Evolutionary conservation across 352 stramenopile genomes (phyloP).

Genomic region (Pythium diclinum): DNA sequence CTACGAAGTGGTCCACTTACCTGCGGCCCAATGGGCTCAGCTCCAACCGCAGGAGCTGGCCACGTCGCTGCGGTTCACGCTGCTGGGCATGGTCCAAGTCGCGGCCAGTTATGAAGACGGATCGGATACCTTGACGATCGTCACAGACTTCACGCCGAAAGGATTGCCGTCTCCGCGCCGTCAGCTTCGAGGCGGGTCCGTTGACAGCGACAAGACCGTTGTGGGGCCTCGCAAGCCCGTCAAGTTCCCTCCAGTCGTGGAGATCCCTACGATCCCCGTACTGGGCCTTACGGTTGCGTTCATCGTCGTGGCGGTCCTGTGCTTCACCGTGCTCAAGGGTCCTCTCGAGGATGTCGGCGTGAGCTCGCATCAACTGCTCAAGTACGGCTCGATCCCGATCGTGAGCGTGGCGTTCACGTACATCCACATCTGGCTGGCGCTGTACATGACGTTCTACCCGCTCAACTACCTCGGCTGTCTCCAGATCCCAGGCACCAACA

Average conservation of each 20-base stretch:
- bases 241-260: conserved; percentile 78
- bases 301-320: conserved; percentile 48
- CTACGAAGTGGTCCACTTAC: conserved; percentile 66
- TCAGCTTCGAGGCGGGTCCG: conserved; percentile 22
- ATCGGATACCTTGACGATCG: conserved; percentile 38
- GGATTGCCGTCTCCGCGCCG: conserved; percentile 18
- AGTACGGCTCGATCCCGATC: conserved; percentile 80
- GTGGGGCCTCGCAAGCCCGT: conserved; percentile 32
- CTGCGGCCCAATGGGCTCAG: conserved; percentile 44
- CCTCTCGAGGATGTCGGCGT: conserved; percentile 54
- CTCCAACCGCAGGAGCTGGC: conserved; percentile 57
- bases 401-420: conserved; percentile 93
- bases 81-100: conserved; percentile 83
- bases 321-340: conserved; percentile 69
- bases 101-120: conserved; percentile 40
- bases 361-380: conserved; percentile 62
- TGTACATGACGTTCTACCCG: conserved; percentile 98
- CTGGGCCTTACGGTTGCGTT: conserved; percentile 46
- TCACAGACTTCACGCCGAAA: conserved; percentile 66
- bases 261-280: conserved; percentile 63
- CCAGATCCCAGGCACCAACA: conserved; percentile 85
- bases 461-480: conserved; percentile 91
- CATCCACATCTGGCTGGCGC: conserved; percentile 93
- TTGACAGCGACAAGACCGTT: conserved; percentile 8
- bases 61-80: conserved; percentile 73